Percentiles rank a stretch among this genome's conserved stretches.
These are phyloP conservation scores for Clarireedia sp. DNA, from an alignment of 2,329 filamentous ascomycete genomes.

Conservation along the genomic window DNA sequence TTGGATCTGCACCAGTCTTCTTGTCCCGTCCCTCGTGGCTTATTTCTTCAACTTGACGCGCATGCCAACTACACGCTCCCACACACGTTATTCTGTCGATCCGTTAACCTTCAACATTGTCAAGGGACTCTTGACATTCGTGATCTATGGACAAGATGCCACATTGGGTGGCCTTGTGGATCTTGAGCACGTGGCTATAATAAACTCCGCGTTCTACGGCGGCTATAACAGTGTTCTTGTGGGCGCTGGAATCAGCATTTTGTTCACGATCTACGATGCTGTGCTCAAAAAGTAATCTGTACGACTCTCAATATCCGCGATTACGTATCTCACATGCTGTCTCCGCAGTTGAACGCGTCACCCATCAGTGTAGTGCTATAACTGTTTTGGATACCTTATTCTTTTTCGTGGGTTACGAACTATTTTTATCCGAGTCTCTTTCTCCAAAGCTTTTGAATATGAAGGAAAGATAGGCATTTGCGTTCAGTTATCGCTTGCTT, in stretches of 20 bases:
- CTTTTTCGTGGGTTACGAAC: not conserved
- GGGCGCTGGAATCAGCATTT: constrained; percentile 57
- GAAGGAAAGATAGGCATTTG: not conserved
- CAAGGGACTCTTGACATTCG: constrained; percentile 74
- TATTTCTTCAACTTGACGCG: constrained; percentile 88
- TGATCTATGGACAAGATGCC: constrained; percentile 65
- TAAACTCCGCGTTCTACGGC: constrained; percentile 61
- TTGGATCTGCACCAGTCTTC: constrained; percentile 66
- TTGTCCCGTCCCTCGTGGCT: constrained; percentile 62
- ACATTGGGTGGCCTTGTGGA: constrained; percentile 56
- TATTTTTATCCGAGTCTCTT: not conserved
- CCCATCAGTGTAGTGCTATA: not conserved
- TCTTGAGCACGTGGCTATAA: constrained; percentile 49
- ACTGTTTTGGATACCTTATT: not conserved
- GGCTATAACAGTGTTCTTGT: constrained; percentile 64
- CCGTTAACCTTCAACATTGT: constrained; percentile 84
- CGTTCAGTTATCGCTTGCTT: not conserved
- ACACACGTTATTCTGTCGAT: constrained; percentile 60
- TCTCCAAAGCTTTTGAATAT: not conserved
- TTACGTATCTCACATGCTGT: not conserved
- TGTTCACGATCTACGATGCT: constrained; percentile 71
- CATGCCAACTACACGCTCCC: constrained; percentile 32
- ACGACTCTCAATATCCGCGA: not conserved
- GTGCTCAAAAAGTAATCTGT: constrained; percentile 55
- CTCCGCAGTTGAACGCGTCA: not conserved